These are phyloP conservation scores for Gloeostereum incarnatum DNA, from an alignment of 768 basidiomycete species.

Conservation along the genomic window DNA sequence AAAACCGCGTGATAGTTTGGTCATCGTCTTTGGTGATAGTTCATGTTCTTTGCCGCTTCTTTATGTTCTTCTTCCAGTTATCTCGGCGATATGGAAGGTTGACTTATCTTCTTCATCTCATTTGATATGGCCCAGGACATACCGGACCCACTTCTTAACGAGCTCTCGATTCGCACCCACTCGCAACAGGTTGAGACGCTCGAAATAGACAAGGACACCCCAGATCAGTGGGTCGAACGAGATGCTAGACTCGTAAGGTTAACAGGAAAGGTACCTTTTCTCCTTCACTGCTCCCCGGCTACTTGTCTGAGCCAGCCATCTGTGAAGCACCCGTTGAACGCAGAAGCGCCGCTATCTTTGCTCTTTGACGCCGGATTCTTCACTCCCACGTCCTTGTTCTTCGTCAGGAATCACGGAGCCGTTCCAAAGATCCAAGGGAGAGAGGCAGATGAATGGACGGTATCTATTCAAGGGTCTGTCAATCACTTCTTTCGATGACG, in stretches of 20 bases:
- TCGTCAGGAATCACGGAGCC: slow-evolving; percentile 56
- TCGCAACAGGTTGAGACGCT: too few species aligned
- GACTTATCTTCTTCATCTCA: too few species aligned
- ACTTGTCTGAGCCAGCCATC: too few species aligned
- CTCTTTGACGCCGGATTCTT: slow-evolving; percentile 43
- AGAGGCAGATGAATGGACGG: slow-evolving; percentile 29
- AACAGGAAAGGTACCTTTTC: slow-evolving; percentile 34
- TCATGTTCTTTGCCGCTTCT: too few species aligned
- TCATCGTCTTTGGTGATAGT: too few species aligned
- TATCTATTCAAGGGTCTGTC: slow-evolving; percentile 35
- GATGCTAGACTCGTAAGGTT: slow-evolving; percentile 22
- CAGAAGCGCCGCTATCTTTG: slow-evolving; percentile 35
- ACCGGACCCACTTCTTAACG: too few species aligned
- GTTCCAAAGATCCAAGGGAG: slow-evolving; percentile 37
- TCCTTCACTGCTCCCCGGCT: too few species aligned
- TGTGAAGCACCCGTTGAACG: slow-evolving; percentile 60
- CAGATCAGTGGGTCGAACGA: slow-evolving; percentile 5
- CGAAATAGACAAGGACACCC: slow-evolving; percentile 1
- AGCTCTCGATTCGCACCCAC: too few species aligned
- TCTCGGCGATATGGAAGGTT: too few species aligned
- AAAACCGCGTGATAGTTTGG: too few species aligned
- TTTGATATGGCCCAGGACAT: too few species aligned
- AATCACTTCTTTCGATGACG: not conserved
- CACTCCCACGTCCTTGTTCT: slow-evolving; percentile 44
- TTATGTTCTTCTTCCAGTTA: too few species aligned